These are phyloP conservation scores for Geotrichum europaeum DNA, from an alignment of 1,139 yeast species.

Conservation along the genomic window DNA sequence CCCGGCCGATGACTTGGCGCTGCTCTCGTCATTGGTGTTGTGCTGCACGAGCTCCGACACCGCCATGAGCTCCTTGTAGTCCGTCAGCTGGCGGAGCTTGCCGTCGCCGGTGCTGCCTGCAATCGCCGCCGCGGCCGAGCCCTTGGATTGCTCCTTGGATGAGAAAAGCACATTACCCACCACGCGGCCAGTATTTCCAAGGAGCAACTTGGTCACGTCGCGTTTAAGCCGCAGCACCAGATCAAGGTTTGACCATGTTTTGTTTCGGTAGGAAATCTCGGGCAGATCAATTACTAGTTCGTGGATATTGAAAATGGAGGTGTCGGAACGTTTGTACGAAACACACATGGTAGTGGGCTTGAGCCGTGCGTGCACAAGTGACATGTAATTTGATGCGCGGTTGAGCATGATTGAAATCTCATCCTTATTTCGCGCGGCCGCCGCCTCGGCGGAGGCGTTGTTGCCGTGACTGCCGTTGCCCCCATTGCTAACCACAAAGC, in stretches of 20 bases:
- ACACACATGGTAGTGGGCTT: slow-evolving; percentile 50
- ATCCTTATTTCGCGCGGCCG: slow-evolving; percentile 27
- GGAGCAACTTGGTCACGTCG: slow-evolving; percentile 55
- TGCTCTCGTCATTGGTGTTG: not conserved
- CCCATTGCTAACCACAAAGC: slow-evolving; percentile 1
- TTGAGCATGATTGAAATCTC: slow-evolving; percentile 53
- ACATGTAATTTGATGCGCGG: slow-evolving; percentile 61
- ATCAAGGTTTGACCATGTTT: slow-evolving; percentile 76
- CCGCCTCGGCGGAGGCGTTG: not conserved
- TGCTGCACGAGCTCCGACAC: slow-evolving; percentile 27
- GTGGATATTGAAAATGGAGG: slow-evolving; percentile 65
- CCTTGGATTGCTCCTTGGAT: not conserved
- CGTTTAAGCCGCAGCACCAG: slow-evolving; percentile 56
- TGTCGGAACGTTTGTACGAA: slow-evolving; percentile 56
- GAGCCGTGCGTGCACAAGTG: slow-evolving; percentile 55
- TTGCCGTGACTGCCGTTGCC: not conserved
- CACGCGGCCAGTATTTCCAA: slow-evolving; percentile 72
- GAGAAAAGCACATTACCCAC: slow-evolving; percentile 46
- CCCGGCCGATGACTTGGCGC: not conserved
- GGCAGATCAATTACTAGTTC: slow-evolving; percentile 62
- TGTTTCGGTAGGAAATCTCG: slow-evolving; percentile 51
- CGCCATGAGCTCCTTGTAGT: slow-evolving; percentile 33
- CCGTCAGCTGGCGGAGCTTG: slow-evolving; percentile 31
- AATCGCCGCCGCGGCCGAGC: not conserved
- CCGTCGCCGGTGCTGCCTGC: slow-evolving; percentile 9